Evolutionary conservation across 371 early-diverging fungal genomes (phyloP), one percentile per base, ranked within the genome.

Genomic region (Apophysomyces sp.): DNA sequence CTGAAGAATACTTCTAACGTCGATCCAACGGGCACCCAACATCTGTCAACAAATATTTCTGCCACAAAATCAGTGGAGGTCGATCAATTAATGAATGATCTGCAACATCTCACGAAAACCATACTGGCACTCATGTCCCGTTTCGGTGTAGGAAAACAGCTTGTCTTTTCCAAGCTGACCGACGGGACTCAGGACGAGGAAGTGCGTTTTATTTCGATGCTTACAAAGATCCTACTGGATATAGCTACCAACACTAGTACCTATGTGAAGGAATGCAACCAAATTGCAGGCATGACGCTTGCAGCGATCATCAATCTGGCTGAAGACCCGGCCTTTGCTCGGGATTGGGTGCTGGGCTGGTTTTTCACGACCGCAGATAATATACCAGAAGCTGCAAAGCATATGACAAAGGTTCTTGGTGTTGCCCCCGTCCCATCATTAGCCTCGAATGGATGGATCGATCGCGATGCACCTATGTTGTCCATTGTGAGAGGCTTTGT

Each of bases 401-500:
- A 66, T 4, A 63, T 68, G 11, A 31, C 57, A 3, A 18, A 39
- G 9, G 27, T 55, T 11, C 53, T 75, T 1, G 67, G 63, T 16
- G 51, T 79, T 1, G 26, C 60, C 2, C 60, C 76, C 2, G 57
- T 54, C 8, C 37, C 52, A 4, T 39, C 37, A 4, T 55, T 78
- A 24, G 39, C 64, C 1, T 37, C 49, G 1, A 21, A 34, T 16
- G 71, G 76, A 13, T 81, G 80, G 84, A 54, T n/a, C 4, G 66
- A 57, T 26, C 72, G 71, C 7, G 71, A 77, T 49, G 68, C 72
- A 0, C 74, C 77, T 13, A 81, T 86, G 80, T 52, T 86, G 4
- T 78, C 77, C 27, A 66, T 84, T 4, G 77, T 86, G 5, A 73
- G 84, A 34, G 86, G 86, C 29, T 40, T 84, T 34, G 72, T 84